Evolutionary conservation across 2,329 filamentous ascomycete species (phyloP).

Genomic region (Epichloe sp.): DNA sequence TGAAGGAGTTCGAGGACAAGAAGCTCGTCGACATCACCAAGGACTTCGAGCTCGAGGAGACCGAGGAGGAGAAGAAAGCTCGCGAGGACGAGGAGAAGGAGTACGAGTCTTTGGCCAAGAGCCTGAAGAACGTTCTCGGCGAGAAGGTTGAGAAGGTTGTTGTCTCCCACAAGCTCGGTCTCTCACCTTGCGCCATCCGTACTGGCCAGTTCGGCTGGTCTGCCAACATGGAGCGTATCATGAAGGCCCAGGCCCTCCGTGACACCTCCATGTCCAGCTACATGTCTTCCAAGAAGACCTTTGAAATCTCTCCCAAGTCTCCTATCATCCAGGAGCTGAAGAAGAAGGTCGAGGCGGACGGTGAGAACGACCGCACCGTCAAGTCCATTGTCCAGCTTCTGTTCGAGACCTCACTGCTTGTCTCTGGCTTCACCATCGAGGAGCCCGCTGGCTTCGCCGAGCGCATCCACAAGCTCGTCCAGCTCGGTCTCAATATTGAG

Average conservation of each 20-base stretch:
- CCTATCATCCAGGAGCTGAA: slow-evolving; percentile 97
- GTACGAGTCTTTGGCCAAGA: slow-evolving; percentile 87
- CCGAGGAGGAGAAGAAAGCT: slow-evolving; percentile 94
- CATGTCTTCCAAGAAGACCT: slow-evolving; percentile 99
- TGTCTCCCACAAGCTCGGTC: slow-evolving; percentile 92
- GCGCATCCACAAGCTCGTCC: slow-evolving; percentile 99
- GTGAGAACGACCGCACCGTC: slow-evolving; percentile 97
- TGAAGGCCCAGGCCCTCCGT: slow-evolving; percentile 99
- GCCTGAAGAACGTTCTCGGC: slow-evolving; percentile 96
- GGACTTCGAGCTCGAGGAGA: slow-evolving; percentile 99
- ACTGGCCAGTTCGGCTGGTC: slow-evolving; percentile 99
- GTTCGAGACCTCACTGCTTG: slow-evolving; percentile 96
- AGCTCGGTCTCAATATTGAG: slow-evolving; percentile 92
- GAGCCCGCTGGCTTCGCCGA: slow-evolving; percentile 96
- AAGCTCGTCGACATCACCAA: slow-evolving; percentile 99
- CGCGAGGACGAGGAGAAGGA: slow-evolving; percentile 98
- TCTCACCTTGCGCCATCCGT: slow-evolving; percentile 93
- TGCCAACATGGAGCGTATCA: slow-evolving; percentile 99
- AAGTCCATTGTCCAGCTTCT: slow-evolving; percentile 98
- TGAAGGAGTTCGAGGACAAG: slow-evolving; percentile 99
- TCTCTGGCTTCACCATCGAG: slow-evolving; percentile 98
- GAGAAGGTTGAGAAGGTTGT: slow-evolving; percentile 99
- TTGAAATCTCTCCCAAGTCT: slow-evolving; percentile 99
- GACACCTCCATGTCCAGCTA: slow-evolving; percentile 99
- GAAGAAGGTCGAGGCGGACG: slow-evolving; percentile 96